These are phyloP conservation scores for Rhodocollybia butyracea DNA, from an alignment of 768 basidiomycete genomes.

Conservation along the genomic window DNA sequence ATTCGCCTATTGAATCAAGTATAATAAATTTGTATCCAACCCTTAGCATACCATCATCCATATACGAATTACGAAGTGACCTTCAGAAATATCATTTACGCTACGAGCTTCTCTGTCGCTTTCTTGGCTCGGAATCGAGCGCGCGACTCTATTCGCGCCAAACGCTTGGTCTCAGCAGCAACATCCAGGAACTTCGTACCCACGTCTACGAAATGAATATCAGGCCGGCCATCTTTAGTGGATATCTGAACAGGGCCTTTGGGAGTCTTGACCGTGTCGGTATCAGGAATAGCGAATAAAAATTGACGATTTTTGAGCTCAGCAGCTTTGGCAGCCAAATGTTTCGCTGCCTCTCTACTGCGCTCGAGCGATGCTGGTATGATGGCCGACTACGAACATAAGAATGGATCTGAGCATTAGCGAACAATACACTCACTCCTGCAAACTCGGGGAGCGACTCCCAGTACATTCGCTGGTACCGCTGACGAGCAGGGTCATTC, in stretches of 20 bases:
- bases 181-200: constrained; percentile 67
- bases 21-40: no score
- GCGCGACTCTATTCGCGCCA: constrained; percentile 47
- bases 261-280: constrained; percentile 33
- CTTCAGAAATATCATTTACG: no score
- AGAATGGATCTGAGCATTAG: background rate
- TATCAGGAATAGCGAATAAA: constrained; percentile 35
- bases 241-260: constrained; percentile 34
- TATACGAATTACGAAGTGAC: no score
- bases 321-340: constrained; percentile 28
- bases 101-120: constrained; percentile 16
- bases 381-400: constrained; percentile 50
- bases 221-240: constrained; percentile 43
- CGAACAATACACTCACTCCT: constrained; percentile 37
- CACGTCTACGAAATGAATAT: constrained; percentile 70
- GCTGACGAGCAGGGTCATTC: constrained; percentile 52
- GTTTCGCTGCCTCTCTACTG: constrained; percentile 37
- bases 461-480: constrained; percentile 76
- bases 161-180: constrained; percentile 47
- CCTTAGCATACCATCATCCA: no score
- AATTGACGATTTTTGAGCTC: constrained; percentile 36
- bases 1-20: constrained; percentile 50
- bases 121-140: constrained; percentile 26
- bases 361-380: constrained; percentile 54
- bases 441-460: constrained; percentile 71